Evolutionary conservation across 2,329 filamentous ascomycete genomes (phyloP), one percentile per base, ranked within the genome.

Genomic region (Chaetoscypha palmicola): DNA sequence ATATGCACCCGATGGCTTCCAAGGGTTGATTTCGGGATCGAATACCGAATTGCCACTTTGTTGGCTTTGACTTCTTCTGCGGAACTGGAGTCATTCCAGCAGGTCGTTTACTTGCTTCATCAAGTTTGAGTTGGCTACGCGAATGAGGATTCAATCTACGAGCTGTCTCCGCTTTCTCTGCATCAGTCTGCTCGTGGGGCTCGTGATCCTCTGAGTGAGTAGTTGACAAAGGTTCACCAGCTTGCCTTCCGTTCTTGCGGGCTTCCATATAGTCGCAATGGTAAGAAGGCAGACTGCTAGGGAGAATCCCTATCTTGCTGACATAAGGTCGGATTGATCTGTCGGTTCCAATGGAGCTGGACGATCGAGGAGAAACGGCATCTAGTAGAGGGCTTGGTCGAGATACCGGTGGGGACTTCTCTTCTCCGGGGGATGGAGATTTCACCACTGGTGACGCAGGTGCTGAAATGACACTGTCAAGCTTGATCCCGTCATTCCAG

Each of bases 21-120:
- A 90, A 88, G 0, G 92, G 92, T 44, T 88, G 85, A 59, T 97
- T 98, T 38, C 92, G 81, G 35, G 88, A 95, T 28, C 92, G 79
- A 49, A 98, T 98, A 45, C 92, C 92, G 62, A 98, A 98, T 63
- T 98, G 92, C 92, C 92, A 98, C 53, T 91, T 87, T 12, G 90
- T 86, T 1, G 85, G 85, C 59, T 86, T 89, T 4, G 73, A 67
- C 63, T 86, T 89, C 68, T 86, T 88, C 3, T 71, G 64, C 2
- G 80, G 77, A 37, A 81, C 74, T 0, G 77, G 78, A 2, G 79
- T 83, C 68, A 83, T 73, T 16, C 73, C 72, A 45, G 79, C 75
- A 3, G 79, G 79, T 28, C 77, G 71, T 51, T 67, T 76, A 60
- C 60, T 76, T 45, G 65, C 73, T 59, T 76, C 81, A 51, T 91